These are phyloP conservation scores for Entomortierella lignicola DNA, from an alignment of 192 early-diverging fungal species.

Conservation along the genomic window DNA sequence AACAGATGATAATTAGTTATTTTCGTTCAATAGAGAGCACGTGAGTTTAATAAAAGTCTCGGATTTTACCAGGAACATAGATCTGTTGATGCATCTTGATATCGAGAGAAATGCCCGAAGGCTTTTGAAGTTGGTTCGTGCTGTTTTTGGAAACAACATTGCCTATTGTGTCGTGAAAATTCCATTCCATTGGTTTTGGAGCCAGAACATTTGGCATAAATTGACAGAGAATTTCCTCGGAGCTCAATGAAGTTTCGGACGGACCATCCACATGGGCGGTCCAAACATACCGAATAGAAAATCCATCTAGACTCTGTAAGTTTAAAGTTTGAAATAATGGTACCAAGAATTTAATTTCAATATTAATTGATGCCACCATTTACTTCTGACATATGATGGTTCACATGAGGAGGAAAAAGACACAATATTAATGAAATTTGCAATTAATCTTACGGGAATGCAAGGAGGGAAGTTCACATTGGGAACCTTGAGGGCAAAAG, in stretches of 20 bases:
- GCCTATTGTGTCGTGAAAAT: conserved; percentile 23
- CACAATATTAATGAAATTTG: not conserved
- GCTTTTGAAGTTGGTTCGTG: conserved; percentile 37
- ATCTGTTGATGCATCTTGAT: conserved; percentile 54
- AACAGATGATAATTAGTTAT: no score
- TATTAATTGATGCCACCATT: not conserved
- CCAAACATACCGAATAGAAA: conserved; percentile 51
- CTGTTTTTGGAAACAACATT: conserved; percentile 19
- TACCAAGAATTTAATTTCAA: no score
- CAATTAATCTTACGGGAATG: conserved; percentile 42
- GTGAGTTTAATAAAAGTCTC: not conserved
- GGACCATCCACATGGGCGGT: conserved; percentile 49
- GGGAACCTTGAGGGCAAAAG: conserved; percentile 51
- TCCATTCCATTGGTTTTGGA: conserved; percentile 51
- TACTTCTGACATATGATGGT: not conserved
- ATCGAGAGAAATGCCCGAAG: conserved; percentile 22
- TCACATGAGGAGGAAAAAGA: not conserved
- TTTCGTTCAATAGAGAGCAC: not conserved
- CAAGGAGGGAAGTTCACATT: conserved; percentile 52
- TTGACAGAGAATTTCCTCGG: conserved; percentile 50
- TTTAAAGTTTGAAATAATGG: not conserved
- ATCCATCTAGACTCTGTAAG: conserved; percentile 41
- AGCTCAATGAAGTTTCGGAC: conserved; percentile 19
- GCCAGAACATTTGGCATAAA: conserved; percentile 45
- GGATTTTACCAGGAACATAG: conserved; percentile 36